phyloP scores from a whole-genome alignment of 345 rosid genomes.

The Arabidopsis suecica region DNA sequence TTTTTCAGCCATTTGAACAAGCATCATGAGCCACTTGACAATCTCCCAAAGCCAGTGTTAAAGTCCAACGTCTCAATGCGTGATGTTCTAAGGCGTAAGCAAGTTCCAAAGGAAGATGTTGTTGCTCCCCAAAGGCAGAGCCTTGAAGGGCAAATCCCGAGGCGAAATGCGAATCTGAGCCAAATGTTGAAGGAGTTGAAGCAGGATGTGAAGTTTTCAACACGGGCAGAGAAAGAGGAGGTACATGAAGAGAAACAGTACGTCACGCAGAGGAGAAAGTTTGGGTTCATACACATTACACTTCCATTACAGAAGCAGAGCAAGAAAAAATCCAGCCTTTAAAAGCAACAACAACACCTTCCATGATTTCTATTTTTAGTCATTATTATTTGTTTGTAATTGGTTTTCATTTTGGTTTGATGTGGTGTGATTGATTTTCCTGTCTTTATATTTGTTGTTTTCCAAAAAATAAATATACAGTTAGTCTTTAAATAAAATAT shows the following conservation, averaged over 20 bases:
- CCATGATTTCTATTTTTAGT: background rate
- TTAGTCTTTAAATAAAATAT: slow-evolving; percentile 15
- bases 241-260: slow-evolving; percentile 57
- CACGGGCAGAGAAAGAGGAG: slow-evolving; percentile 51
- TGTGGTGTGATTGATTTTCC: slow-evolving; percentile 25
- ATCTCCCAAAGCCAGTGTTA: slow-evolving; percentile 57
- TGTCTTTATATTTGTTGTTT: slow-evolving; percentile 13
- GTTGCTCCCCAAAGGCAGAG: slow-evolving; percentile 44
- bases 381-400: slow-evolving; percentile 27
- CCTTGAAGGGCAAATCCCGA: slow-evolving; percentile 48
- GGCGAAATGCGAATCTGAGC: slow-evolving; percentile 77
- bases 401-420: slow-evolving; percentile 32
- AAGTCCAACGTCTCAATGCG: slow-evolving; percentile 89
- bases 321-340: slow-evolving; percentile 63
- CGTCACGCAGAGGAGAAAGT: slow-evolving; percentile 70
- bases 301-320: slow-evolving; percentile 74
- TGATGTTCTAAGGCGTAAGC: slow-evolving; percentile 87
- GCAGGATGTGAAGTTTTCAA: slow-evolving; percentile 61
- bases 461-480: background rate
- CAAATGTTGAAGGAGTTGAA: slow-evolving; percentile 86
- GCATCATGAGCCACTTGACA: slow-evolving; percentile 33
- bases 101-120: slow-evolving; percentile 56
- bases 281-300: slow-evolving; percentile 86
- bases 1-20: slow-evolving; percentile 51
- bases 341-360: slow-evolving; percentile 19